Evolutionary conservation across 139 green algal genomes (phyloP).

Genomic region (Choricystis sp.): DNA sequence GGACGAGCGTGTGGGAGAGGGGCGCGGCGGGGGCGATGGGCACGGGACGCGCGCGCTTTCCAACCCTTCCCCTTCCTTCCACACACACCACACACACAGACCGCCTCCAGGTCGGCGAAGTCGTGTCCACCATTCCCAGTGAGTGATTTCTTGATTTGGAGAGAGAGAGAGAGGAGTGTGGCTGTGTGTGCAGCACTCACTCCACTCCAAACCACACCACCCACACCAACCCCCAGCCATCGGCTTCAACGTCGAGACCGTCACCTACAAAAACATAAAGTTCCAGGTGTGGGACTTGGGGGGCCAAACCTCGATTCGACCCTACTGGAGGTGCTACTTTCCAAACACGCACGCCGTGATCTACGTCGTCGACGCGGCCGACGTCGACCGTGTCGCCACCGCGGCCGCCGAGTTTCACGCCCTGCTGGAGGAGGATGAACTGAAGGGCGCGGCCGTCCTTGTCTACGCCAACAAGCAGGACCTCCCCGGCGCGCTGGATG

Average conservation of each 20-base stretch:
- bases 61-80: neutral
- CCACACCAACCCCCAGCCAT: constrained; percentile 53
- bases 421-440: constrained; percentile 96
- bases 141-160: constrained; percentile 14
- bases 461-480: constrained; percentile 99
- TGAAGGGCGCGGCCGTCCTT: constrained; percentile 80
- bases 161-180: neutral
- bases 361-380: constrained; percentile 94
- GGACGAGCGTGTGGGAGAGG: too few species aligned
- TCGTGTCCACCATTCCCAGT: constrained; percentile 98
- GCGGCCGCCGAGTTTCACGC: constrained; percentile 76
- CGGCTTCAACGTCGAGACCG: constrained; percentile 99
- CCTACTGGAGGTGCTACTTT: constrained; percentile 99
- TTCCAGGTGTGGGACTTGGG: constrained; percentile 79
- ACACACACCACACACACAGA: constrained; percentile 25
- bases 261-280: constrained; percentile 99
- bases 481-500: constrained; percentile 75
- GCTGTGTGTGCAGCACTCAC: neutral
- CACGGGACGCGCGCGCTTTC: too few species aligned
- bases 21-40: too few species aligned
- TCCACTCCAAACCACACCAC: neutral
- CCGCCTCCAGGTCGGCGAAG: constrained; percentile 91
- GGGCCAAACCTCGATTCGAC: constrained; percentile 84
- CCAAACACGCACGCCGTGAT: constrained; percentile 87
- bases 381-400: constrained; percentile 79